Evolutionary conservation across 176 grass and related monocot genomes (phyloP).

Genomic region (Triticum dicoccoides): DNA sequence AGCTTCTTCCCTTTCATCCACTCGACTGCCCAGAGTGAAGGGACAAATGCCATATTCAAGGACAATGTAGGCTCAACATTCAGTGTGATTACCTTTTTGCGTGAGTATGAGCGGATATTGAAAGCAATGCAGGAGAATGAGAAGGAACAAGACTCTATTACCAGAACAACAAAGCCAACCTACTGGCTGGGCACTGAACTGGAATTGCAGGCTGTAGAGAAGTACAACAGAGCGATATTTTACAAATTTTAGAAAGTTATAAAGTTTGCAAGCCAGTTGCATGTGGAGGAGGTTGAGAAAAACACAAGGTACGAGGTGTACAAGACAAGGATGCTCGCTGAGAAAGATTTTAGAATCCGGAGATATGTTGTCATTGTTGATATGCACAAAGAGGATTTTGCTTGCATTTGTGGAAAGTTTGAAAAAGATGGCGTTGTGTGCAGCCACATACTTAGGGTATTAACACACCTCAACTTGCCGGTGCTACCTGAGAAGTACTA

Average conservation of each 20-base stretch:
- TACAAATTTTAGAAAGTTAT: background rate
- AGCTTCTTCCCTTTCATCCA: background rate
- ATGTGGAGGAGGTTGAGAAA: background rate
- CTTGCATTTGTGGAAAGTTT: background rate
- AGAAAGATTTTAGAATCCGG: fast-evolving
- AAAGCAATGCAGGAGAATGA: background rate
- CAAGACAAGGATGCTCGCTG: background rate
- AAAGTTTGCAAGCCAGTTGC: background rate
- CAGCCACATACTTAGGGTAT: background rate
- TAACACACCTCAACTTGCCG: background rate
- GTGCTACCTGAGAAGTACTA: background rate
- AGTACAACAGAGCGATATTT: background rate
- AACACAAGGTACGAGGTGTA: background rate
- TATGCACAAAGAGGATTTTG: fast-evolving
- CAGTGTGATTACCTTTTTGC: background rate
- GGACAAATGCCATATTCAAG: background rate
- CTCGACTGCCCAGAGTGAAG: background rate
- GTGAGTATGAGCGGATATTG: background rate
- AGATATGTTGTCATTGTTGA: background rate
- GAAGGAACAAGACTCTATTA: background rate
- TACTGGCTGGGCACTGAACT: background rate
- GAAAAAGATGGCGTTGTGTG: background rate
- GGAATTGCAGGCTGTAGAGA: background rate
- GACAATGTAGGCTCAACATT: background rate
- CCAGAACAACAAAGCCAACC: background rate